phyloP scores from a whole-genome alignment of 2,329 filamentous ascomycete genomes.

The Plenodomus tracheiphilus region DNA sequence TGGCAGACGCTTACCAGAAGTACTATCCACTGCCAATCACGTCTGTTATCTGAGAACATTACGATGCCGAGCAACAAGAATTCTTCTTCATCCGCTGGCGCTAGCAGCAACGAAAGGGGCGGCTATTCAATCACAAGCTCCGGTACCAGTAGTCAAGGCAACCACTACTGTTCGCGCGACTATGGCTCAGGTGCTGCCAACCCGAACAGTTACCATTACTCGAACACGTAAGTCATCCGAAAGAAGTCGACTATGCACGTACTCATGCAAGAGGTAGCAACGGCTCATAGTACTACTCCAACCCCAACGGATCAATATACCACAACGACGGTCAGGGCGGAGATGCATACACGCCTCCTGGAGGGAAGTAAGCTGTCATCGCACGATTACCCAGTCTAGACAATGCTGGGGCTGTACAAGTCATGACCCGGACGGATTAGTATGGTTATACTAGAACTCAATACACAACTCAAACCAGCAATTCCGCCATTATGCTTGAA shows the following conservation, averaged over 20 bases:
- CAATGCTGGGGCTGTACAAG: too few relatives aligned
- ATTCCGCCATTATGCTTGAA: too few relatives aligned
- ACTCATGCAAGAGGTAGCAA: not conserved
- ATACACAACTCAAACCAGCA: too few relatives aligned
- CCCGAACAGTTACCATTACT: conserved; percentile 47
- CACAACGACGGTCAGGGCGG: conserved; percentile 42
- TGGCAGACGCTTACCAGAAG: too few relatives aligned
- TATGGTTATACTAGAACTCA: too few relatives aligned
- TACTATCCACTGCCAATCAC: too few relatives aligned
- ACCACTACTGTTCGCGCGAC: conserved; percentile 47
- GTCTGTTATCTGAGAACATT: too few relatives aligned
- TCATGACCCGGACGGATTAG: too few relatives aligned
- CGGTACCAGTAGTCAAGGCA: conserved; percentile 49
- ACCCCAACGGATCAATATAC: conserved; percentile 45
- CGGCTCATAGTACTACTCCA: conserved; percentile 45
- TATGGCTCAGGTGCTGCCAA: conserved; percentile 42
- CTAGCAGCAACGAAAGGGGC: conserved; percentile 13
- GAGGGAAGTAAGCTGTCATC: not conserved
- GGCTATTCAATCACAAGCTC: conserved; percentile 46
- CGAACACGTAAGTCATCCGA: conserved; percentile 27
- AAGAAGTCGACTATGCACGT: not conserved
- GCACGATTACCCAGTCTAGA: too few relatives aligned
- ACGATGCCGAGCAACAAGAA: conserved; percentile 4
- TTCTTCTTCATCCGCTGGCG: conserved; percentile 12
- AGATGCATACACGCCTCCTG: conserved; percentile 28